These are phyloP conservation scores for Colletotrichum scovillei DNA, from an alignment of 2,329 filamentous ascomycete species.

Conservation along the genomic window DNA sequence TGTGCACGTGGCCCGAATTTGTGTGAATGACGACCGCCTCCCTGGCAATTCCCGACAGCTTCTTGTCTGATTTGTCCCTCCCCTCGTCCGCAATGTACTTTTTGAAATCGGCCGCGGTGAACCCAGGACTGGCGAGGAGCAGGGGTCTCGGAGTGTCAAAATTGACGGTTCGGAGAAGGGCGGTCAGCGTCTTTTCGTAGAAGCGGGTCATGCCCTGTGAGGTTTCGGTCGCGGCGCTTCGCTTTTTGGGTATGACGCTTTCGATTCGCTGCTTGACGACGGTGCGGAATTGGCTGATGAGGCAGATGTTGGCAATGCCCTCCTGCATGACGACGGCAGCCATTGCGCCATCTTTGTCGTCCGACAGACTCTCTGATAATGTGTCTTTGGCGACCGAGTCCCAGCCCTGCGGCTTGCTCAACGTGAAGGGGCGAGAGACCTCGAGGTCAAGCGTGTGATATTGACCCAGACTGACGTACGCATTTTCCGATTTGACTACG, in stretches of 20 bases:
- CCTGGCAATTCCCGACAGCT: slow-evolving; percentile 70
- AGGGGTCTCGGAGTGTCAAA: slow-evolving; percentile 77
- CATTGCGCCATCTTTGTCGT: slow-evolving; percentile 82
- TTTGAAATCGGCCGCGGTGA: slow-evolving; percentile 84
- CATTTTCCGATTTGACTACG: slow-evolving; percentile 63
- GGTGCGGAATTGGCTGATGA: slow-evolving; percentile 84
- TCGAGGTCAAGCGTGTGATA: slow-evolving; percentile 82
- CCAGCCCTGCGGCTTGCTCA: slow-evolving; percentile 85
- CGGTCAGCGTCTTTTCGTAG: slow-evolving; percentile 80
- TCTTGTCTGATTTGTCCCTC: slow-evolving; percentile 71
- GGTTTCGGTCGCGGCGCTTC: slow-evolving; percentile 72
- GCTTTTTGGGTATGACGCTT: slow-evolving; percentile 74
- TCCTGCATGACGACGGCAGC: slow-evolving; percentile 96
- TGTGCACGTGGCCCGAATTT: slow-evolving; percentile 87
- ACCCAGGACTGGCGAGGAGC: slow-evolving; percentile 89
- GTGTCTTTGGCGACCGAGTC: slow-evolving; percentile 87
- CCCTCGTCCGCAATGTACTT: slow-evolving; percentile 76
- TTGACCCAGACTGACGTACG: slow-evolving; percentile 63
- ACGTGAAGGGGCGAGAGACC: slow-evolving; percentile 85
- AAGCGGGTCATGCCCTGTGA: slow-evolving; percentile 80
- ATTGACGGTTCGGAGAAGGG: slow-evolving; percentile 82
- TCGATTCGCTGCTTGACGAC: slow-evolving; percentile 79
- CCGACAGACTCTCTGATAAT: slow-evolving; percentile 81
- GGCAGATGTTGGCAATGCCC: slow-evolving; percentile 83
- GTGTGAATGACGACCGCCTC: slow-evolving; percentile 82